phyloP scores from a whole-genome alignment of 2,329 filamentous ascomycete species.

The Emergomyces orientalis region DNA sequence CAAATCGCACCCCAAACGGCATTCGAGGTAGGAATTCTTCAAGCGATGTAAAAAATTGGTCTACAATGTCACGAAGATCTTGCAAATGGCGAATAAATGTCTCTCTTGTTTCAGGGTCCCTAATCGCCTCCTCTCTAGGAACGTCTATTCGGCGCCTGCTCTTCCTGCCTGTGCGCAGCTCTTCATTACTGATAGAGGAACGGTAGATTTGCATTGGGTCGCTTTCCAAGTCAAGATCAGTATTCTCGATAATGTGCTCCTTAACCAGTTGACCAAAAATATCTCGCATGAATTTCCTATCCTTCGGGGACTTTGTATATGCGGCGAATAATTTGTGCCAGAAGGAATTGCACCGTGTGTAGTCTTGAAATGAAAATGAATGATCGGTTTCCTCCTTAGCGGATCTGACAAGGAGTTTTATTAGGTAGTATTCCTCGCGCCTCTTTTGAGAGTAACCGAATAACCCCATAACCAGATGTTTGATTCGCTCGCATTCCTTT shows the following conservation, averaged over 20 bases:
- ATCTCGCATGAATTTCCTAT: slow-evolving; percentile 85
- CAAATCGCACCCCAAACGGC: slow-evolving; percentile 84
- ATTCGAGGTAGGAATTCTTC: slow-evolving; percentile 80
- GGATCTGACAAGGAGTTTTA: slow-evolving; percentile 77
- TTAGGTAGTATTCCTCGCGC: slow-evolving; percentile 89
- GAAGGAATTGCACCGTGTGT: slow-evolving; percentile 81
- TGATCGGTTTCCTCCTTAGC: slow-evolving; percentile 77
- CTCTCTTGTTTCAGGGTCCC: slow-evolving; percentile 82
- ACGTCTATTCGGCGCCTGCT: slow-evolving; percentile 76
- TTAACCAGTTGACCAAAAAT: slow-evolving; percentile 75
- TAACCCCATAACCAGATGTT: slow-evolving; percentile 88
- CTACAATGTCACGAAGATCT: slow-evolving; percentile 86
- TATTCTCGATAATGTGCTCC: slow-evolving; percentile 87
- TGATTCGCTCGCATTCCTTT: slow-evolving; percentile 85
- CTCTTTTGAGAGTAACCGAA: slow-evolving; percentile 97
- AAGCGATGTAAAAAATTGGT: slow-evolving; percentile 73
- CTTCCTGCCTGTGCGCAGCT: slow-evolving; percentile 78
- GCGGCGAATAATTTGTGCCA: slow-evolving; percentile 79
- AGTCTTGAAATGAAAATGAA: slow-evolving; percentile 67
- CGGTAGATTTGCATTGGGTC: slow-evolving; percentile 96
- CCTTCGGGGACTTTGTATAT: slow-evolving; percentile 82
- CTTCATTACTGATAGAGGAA: slow-evolving; percentile 92
- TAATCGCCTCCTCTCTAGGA: slow-evolving; percentile 85
- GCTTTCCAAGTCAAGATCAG: slow-evolving; percentile 83
- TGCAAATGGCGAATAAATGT: slow-evolving; percentile 92